Evolutionary conservation across 768 basidiomycete species (phyloP).

Genomic region (Naganishia vaughanmartiniae): DNA sequence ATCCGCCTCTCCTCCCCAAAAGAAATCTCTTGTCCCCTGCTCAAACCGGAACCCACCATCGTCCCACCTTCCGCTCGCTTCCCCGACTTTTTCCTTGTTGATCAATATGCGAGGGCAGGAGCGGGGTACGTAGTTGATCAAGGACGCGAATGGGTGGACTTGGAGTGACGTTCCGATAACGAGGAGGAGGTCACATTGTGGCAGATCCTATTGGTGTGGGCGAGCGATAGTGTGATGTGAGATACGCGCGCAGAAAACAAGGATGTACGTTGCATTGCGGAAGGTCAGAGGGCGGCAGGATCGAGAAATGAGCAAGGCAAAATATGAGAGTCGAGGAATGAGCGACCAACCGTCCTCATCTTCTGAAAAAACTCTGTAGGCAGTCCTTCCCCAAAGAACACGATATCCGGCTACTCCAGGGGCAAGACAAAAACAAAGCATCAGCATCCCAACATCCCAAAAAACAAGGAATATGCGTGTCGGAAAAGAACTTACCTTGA

Average conservation of each 20-base stretch:
- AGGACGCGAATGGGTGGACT: conserved; percentile 74
- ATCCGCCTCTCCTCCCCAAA: conserved; percentile 54
- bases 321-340: no score
- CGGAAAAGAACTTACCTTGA: conserved; percentile 25
- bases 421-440: conserved; percentile 54
- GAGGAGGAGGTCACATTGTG: conserved; percentile 77
- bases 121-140: conserved; percentile 61
- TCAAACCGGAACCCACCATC: conserved; percentile 70
- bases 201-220: conserved; percentile 56
- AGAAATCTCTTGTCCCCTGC: conserved; percentile 49
- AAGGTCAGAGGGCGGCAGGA: background rate
- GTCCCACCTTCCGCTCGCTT: conserved; percentile 56
- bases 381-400: conserved; percentile 77
- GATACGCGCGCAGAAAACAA: background rate
- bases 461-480: background rate
- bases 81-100: conserved; percentile 78
- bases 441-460: background rate
- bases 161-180: conserved; percentile 82
- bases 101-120: conserved; percentile 79
- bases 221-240: no score
- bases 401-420: conserved; percentile 75
- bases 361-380: conserved; percentile 66
- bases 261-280: background rate
- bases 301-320: background rate
- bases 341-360: conserved; percentile 51